These are phyloP conservation scores for Solanum lycopersicoides DNA, from an alignment of 257 asterid genomes.

Conservation along the genomic window DNA sequence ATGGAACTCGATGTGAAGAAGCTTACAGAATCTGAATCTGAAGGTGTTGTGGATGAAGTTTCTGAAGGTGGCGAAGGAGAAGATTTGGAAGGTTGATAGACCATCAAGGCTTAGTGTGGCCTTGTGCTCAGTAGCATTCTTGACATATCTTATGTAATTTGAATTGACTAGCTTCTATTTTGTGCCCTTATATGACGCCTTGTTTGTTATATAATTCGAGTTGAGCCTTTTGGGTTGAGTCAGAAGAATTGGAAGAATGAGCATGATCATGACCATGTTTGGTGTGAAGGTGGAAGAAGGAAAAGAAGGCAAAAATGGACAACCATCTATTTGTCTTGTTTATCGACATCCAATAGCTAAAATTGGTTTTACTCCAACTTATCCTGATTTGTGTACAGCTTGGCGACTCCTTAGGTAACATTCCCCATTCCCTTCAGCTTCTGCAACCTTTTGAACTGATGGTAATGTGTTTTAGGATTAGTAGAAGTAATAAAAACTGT, in stretches of 20 bases:
- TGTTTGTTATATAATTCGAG: neutral
- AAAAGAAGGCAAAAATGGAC: slow-evolving; percentile 47
- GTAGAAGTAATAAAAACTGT: neutral
- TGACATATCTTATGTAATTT: neutral
- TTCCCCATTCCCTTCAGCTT: neutral
- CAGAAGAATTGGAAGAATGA: neutral
- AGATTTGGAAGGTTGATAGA: neutral
- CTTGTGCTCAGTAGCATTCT: neutral
- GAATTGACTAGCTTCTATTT: neutral
- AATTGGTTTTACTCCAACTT: slow-evolving; percentile 43
- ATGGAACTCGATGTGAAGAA: slow-evolving; percentile 38
- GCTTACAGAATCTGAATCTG: slow-evolving; percentile 32
- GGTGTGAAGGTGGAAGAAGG: slow-evolving; percentile 65
- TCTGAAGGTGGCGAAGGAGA: neutral
- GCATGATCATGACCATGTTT: slow-evolving; percentile 42
- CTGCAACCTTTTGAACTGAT: neutral
- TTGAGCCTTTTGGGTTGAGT: neutral
- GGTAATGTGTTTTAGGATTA: too few species aligned
- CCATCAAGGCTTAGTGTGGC: neutral
- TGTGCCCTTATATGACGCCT: neutral
- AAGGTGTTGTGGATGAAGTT: slow-evolving; percentile 15
- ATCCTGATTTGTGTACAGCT: slow-evolving; percentile 47
- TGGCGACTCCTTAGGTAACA: slow-evolving; percentile 67
- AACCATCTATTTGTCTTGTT: slow-evolving; percentile 64
- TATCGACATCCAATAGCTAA: slow-evolving; percentile 56